Base-by-base conservation (phyloP, 2,329 filamentous ascomycete species). In the Epichloe hybrida region DNA sequence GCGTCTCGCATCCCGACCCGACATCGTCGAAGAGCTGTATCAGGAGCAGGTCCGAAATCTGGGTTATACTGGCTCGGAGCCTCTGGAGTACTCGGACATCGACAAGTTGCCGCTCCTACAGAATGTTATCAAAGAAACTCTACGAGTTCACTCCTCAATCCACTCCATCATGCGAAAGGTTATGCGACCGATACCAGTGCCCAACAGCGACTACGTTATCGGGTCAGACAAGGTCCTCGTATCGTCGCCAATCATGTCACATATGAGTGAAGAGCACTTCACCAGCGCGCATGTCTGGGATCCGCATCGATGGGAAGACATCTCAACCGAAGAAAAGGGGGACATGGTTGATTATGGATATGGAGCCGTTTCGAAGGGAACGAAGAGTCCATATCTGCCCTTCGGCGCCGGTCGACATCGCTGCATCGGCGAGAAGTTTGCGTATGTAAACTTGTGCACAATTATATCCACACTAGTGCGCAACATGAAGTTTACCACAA, bases 401-500 rank as follows among this genome's bases (percentile, higher is more conserved):
- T 97, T 97, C 63, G 91, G 91, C 52, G 91, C 90, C 34, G 91
- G 91, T 42, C 77, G 91, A 58, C 91, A 97, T 70, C 78, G 91
- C 57, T 97, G 91, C 70, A 96, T 97, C 63, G 91, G 91, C 57
- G 91, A 97, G 75, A 88, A 95, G 63, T 97, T 96, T 66, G 91
- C 91, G 0, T 86, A 87, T 58, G 65, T 84, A 43, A 84, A 88
- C 60, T 62, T 88, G 41, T 73, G 75, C 15, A 79, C 79, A 8
- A 86, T 88, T 53, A 66, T 86, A 23, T 74, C 75, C 0, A 79
- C 74, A 0, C 64, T 86, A 53, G 74, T 86, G 9, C 69, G 81
- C 11, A 69, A 79, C 46, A 76, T 86, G 60, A 78, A 74, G 61
- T 70, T 86, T 43, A 67, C 62, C 46, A 83, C 81, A 43, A 56